Evolutionary conservation across 352 stramenopile species (phyloP), one percentile per base, ranked within the genome.

Genomic region (Phytopythium kandeliae): DNA sequence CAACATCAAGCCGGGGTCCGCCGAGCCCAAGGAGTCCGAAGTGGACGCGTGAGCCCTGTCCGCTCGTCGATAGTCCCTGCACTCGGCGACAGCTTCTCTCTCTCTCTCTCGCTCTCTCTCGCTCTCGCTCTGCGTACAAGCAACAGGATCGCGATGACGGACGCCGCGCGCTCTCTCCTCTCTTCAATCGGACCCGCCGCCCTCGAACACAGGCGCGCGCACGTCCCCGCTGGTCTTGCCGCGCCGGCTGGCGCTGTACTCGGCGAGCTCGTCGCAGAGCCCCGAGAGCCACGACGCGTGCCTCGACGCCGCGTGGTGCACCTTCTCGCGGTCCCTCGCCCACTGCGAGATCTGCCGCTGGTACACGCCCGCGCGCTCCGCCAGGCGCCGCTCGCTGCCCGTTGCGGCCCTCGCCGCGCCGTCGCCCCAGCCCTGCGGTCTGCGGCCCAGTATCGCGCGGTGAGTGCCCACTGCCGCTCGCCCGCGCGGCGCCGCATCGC

Each of bases 311-410:
- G 74, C 74, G 38, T 84, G 64, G 28, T 88, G 74, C 46, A 85
- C 63, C 41, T 71, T 70, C 51, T 84, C 67, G 12, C 74, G 77
- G 26, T 75, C 74, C 61, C 67, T 65, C 25, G 74, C 71, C 73
- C 74, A 87, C 19, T 65, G 71, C 13, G 73, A 80, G 47, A 85
- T 69, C 52, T 81, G 74, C n/a, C 73, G 74, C 49, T 86, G 74
- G 46, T 77, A 78, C 4, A 73, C 38, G 11, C 48, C 50, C 17
- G 37, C 50, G 19, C 50, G 63, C 41, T 55, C 50, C 11, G 50
- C 30, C 17, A 58, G 46, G 11, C 46, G 46, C 11, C 30, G 46
- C 24, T 52, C 30, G 33, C n/a, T 52, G 46, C 44, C 21, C 22
- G 44, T 40, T 26, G 33, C 24, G 9, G 19, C 4, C 24, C 44